Base-by-base conservation (phyloP, 2,329 filamentous ascomycete species). In the Berkeleyomyces rouxiae region DNA sequence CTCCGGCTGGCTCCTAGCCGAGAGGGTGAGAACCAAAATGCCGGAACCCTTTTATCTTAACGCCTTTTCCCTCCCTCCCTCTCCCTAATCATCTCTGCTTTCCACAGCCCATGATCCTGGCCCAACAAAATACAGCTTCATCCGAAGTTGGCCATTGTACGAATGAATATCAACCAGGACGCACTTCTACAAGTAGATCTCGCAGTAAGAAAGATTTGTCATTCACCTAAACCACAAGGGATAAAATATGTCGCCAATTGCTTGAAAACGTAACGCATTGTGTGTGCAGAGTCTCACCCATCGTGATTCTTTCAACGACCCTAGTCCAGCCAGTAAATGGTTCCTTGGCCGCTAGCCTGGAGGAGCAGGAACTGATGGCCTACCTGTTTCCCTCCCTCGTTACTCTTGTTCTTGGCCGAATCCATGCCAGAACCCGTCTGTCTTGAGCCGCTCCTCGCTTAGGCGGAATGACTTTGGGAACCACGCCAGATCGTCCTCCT, bases 401-500 rank as follows among this genome's bases (percentile, higher is more conserved):
- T 47, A 47, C 44, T 47, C 44, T 23, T 10, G 49, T 23, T n/a
- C 44, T 11, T 61, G 37, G 11, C n/a, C 59, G 59, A 64, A 64
- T 23, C 31, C 37, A 36, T 64, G 44, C 63, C 63, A 64, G 46
- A 64, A 64, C 16, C 42, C 55, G 3, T 62, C 53, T 16, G 61
- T 65, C 37, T 62, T 16, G 60, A 65, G 49, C 7, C 63, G 53
- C 39, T 62, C 46, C 58, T 61, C 23, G n/a, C 49, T 61, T 39
- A 65, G 23, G 49, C 51, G 16, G n/a, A 82, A 83, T 4, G 73
- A 74, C 11, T 72, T 68, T 0, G 81, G 81, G 57, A 84, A 82
- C 81, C 80, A 84, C 5, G 64, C 66, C 6, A 77, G 69, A 55
- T 69, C 68, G 31, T 70, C 69, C 37, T 73, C 70, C 2, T 68